Conservation (phyloP, 805 yeast species). For the Clavispora santaluciae region DNA sequence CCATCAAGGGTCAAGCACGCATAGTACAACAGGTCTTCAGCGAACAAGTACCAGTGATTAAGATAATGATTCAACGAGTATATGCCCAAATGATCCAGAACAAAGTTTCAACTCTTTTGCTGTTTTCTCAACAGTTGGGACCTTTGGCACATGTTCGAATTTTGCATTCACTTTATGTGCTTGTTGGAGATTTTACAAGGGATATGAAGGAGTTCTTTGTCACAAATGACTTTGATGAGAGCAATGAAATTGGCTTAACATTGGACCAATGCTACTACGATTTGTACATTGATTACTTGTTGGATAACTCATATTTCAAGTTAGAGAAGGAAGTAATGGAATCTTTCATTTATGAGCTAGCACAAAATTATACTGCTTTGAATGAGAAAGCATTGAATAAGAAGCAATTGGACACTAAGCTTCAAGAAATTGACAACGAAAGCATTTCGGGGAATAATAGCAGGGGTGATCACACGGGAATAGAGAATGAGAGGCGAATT, state of each 20-base stretch:
- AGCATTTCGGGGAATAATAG: conserved; percentile 16
- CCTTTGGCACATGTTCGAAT: conserved; percentile 72
- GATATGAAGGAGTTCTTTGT: conserved; percentile 59
- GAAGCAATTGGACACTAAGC: conserved; percentile 30
- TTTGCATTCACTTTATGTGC: conserved; percentile 59
- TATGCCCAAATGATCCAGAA: conserved; percentile 67
- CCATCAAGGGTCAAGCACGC: conserved; percentile 67
- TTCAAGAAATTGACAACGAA: conserved; percentile 31
- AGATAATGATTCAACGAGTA: conserved; percentile 66
- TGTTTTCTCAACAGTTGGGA: conserved; percentile 57
- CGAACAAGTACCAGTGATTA: conserved; percentile 62
- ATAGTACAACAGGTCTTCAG: conserved; percentile 70
- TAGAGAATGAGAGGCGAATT: conserved; percentile 23
- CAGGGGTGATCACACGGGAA: not conserved
- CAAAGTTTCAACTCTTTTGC: conserved; percentile 53
- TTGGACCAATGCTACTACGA: conserved; percentile 73
- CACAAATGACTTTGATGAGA: conserved; percentile 42
- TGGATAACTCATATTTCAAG: conserved; percentile 64
- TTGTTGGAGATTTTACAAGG: conserved; percentile 56
- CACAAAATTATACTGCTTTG: conserved; percentile 39
- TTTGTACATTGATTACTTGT: conserved; percentile 63
- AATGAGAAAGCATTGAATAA: conserved; percentile 34
- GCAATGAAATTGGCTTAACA: conserved; percentile 41
- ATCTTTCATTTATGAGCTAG: conserved; percentile 42
- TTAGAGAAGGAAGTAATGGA: conserved; percentile 67